These are phyloP conservation scores for Boletus semigastroideus DNA, from an alignment of 1,284 basidiomycete genomes.

Conservation along the genomic window DNA sequence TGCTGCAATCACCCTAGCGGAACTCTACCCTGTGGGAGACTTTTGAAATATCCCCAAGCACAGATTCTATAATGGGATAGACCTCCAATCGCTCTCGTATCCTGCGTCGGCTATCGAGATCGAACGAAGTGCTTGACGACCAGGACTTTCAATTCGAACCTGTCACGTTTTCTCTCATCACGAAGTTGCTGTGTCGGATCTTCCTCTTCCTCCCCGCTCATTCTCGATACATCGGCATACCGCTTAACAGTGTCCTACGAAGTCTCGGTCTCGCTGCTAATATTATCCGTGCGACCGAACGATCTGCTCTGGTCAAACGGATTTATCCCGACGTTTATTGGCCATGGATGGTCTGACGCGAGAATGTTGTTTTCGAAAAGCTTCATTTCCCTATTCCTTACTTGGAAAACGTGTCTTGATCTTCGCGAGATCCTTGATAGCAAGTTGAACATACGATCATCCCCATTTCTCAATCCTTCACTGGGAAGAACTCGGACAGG, in stretches of 20 bases:
- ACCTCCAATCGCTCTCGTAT: not conserved
- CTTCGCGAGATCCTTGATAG: constrained; percentile 5
- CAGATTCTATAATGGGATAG: not conserved
- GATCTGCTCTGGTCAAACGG: not conserved
- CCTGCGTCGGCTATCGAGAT: not conserved
- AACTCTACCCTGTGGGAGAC: not conserved
- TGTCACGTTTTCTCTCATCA: not conserved
- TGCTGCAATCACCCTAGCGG: constrained; percentile 22
- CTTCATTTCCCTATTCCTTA: constrained; percentile 15
- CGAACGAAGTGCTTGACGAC: not conserved
- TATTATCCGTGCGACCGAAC: not conserved
- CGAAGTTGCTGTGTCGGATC: not conserved
- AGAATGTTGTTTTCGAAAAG: constrained; percentile 30
- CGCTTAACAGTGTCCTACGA: not conserved
- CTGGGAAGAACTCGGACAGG: constrained; percentile 22
- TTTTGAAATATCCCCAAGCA: not conserved
- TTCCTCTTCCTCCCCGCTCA: not conserved
- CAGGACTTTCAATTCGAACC: not conserved
- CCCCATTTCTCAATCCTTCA: constrained; percentile 25
- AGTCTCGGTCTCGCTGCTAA: not conserved
- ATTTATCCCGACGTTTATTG: not conserved
- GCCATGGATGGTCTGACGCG: not conserved
- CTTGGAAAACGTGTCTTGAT: constrained; percentile 1
- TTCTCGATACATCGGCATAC: not conserved
- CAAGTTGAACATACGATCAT: not conserved